These are phyloP conservation scores for Trapa bicornis DNA, from an alignment of 345 rosid species.

Conservation along the genomic window DNA sequence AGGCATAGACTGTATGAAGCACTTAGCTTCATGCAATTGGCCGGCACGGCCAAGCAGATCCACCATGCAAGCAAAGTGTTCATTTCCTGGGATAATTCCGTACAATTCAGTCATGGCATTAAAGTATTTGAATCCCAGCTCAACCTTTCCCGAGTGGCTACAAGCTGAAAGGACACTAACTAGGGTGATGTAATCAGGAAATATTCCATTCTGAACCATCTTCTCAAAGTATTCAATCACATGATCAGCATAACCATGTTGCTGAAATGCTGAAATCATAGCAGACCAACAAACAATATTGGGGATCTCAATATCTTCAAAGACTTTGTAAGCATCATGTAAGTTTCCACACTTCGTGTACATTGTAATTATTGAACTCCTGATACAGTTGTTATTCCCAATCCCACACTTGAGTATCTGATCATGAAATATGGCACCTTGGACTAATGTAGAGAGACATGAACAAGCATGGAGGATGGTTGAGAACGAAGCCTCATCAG, in stretches of 20 bases:
- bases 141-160: conserved; percentile 24
- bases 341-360: conserved; percentile 33
- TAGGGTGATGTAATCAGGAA: conserved; percentile 26
- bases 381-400: conserved; percentile 12
- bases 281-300: conserved; percentile 32
- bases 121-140: conserved; percentile 29
- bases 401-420: conserved; percentile 29
- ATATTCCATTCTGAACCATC: conserved; percentile 24
- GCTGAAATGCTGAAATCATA: conserved; percentile 3
- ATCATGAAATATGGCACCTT: conserved; percentile 23
- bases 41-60: conserved; percentile 39
- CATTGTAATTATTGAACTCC: conserved; percentile 33
- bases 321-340: conserved; percentile 16
- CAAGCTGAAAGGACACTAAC: conserved; percentile 32
- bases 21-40: conserved; percentile 24
- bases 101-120: conserved; percentile 23
- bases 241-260: conserved; percentile 12
- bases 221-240: conserved; percentile 22
- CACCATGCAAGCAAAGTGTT: conserved; percentile 37
- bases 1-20: conserved; percentile 24
- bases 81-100: conserved; percentile 27
- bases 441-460: conserved; percentile 19
- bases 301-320: conserved; percentile 21
- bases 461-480: conserved; percentile 31
- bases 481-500: conserved; percentile 33